These are phyloP conservation scores for Xylaria sp. DNA, from an alignment of 2,329 filamentous ascomycete species.

Conservation along the genomic window DNA sequence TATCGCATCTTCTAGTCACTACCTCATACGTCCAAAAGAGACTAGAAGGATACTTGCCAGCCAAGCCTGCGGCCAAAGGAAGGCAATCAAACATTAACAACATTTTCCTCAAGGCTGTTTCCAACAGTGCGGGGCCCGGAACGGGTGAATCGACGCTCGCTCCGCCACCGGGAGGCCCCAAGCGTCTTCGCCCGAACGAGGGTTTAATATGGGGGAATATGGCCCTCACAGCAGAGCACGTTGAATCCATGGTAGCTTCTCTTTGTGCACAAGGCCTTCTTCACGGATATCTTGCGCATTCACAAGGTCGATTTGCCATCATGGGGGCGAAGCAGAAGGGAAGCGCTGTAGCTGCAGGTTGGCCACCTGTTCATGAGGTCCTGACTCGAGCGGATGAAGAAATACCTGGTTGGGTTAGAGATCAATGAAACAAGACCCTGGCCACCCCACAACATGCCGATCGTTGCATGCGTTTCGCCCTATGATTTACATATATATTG, in stretches of 20 bases:
- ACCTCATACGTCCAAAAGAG: constrained; percentile 73
- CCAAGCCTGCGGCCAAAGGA: constrained; percentile 47
- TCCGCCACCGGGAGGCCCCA: constrained; percentile 61
- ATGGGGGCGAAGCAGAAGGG: constrained; percentile 77
- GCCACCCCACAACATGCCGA: neutral
- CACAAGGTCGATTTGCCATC: constrained; percentile 81
- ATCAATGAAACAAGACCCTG: constrained; percentile 29
- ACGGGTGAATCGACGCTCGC: constrained; percentile 55
- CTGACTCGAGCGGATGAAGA: constrained; percentile 70
- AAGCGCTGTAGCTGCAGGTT: constrained; percentile 75
- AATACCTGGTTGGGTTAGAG: constrained; percentile 47
- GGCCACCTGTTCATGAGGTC: constrained; percentile 78
- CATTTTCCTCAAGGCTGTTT: constrained; percentile 64
- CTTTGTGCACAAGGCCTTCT: constrained; percentile 84
- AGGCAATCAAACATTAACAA: constrained; percentile 59
- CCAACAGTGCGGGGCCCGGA: constrained; percentile 56
- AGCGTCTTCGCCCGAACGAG: constrained; percentile 65
- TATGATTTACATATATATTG: constrained; percentile 24
- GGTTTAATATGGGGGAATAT: constrained; percentile 73
- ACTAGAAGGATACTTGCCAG: constrained; percentile 67
- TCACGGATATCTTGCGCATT: constrained; percentile 85
- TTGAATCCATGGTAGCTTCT: constrained; percentile 82
- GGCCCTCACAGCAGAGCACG: constrained; percentile 67
- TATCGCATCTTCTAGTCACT: constrained; percentile 73
- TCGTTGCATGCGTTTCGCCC: neutral